phyloP scores from a whole-genome alignment of 768 basidiomycete genomes.

The Lactarius quietus region DNA sequence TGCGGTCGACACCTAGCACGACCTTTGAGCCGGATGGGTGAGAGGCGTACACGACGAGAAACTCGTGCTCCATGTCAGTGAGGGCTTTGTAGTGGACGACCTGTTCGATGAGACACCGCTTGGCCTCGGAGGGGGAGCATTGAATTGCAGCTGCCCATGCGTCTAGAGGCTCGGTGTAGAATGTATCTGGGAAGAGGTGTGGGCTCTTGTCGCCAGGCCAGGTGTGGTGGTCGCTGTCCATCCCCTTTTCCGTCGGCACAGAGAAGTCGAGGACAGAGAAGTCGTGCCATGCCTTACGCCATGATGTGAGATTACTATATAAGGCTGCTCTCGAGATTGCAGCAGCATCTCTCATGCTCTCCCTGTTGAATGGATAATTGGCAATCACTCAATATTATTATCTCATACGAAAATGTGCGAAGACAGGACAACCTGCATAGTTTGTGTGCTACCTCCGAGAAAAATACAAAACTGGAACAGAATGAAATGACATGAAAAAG shows the following conservation, averaged over 20 bases:
- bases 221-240: background rate
- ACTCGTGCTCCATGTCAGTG: conserved; percentile 27
- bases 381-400: too few species aligned
- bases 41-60: conserved; percentile 18
- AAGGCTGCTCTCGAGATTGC: too few species aligned
- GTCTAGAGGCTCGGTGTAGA: conserved; percentile 16
- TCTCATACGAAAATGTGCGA: too few species aligned
- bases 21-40: conserved; percentile 21
- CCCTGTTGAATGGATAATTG: too few species aligned
- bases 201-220: background rate
- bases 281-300: too few species aligned
- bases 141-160: conserved; percentile 21
- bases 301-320: too few species aligned
- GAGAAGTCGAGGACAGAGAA: too few species aligned
- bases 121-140: conserved; percentile 1
- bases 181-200: conserved; percentile 12
- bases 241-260: background rate
- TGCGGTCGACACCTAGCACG: conserved; percentile 26
- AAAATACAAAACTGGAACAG: too few species aligned
- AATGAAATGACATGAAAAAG: too few species aligned
- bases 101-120: conserved; percentile 15
- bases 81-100: conserved; percentile 25
- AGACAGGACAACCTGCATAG: too few species aligned
- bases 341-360: too few species aligned
- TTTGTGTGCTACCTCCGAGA: too few species aligned